Conservation (phyloP, 2,329 filamentous ascomycete genomes). For the Hymenoscyphus scutula region DNA sequence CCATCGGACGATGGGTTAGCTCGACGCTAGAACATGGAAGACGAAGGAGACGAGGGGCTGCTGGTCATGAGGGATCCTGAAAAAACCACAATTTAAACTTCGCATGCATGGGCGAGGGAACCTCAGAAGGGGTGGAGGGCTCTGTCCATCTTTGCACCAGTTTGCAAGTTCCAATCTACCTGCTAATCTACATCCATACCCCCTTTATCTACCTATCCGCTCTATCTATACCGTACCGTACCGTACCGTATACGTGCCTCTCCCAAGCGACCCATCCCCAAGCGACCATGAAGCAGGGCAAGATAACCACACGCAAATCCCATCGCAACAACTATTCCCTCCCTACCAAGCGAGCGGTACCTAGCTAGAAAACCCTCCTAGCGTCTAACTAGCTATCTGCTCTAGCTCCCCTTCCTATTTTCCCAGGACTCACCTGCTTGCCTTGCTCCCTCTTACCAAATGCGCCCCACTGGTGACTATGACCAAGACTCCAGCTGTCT, state of each 20-base stretch:
- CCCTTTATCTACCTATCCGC: background rate
- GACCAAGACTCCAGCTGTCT: background rate
- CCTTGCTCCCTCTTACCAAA: background rate
- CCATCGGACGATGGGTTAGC: background rate
- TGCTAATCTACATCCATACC: background rate
- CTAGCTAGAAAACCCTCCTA: background rate
- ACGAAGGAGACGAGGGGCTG: background rate
- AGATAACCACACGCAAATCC: background rate
- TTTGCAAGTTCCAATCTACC: too few relatives aligned
- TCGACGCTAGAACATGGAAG: background rate
- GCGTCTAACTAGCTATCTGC: background rate
- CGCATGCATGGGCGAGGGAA: background rate
- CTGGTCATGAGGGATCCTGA: background rate
- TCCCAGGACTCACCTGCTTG: background rate
- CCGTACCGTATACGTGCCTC: background rate
- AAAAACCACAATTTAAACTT: slow-evolving; percentile 4
- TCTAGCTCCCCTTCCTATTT: too few relatives aligned
- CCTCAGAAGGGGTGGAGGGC: background rate
- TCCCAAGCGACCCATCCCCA: background rate
- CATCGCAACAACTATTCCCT: background rate
- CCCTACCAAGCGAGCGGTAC: too few relatives aligned
- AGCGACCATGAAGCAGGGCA: background rate
- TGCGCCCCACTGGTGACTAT: background rate
- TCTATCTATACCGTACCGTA: too few relatives aligned
- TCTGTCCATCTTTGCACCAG: too few relatives aligned